phyloP scores from a whole-genome alignment of 1,284 basidiomycete genomes.

The Hymenochaete sp. region DNA sequence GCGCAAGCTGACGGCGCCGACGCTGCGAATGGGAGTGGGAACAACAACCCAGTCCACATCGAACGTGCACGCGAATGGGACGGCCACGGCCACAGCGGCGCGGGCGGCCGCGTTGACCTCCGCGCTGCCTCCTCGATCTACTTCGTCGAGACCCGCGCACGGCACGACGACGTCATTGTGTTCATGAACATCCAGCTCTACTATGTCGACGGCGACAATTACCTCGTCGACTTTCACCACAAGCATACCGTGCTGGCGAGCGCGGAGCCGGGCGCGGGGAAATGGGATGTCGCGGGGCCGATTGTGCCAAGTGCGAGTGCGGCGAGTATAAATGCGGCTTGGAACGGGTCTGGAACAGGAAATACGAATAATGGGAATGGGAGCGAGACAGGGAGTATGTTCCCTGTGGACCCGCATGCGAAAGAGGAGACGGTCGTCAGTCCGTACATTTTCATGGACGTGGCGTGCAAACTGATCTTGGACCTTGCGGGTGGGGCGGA shows the following conservation, averaged over 20 bases:
- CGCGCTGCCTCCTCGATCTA: conserved; percentile 71
- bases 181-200: conserved; percentile 97
- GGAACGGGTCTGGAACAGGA: not conserved
- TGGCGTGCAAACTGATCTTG: conserved; percentile 77
- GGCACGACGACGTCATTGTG: conserved; percentile 87
- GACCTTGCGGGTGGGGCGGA: conserved; percentile 66
- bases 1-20: too few species aligned
- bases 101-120: conserved; percentile 53
- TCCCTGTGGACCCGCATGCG: conserved; percentile 23
- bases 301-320: conserved; percentile 37
- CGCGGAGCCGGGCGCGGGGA: conserved; percentile 51
- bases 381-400: conserved; percentile 39
- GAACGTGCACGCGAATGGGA: conserved; percentile 59
- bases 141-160: conserved; percentile 89
- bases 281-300: conserved; percentile 52
- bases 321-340: too few species aligned
- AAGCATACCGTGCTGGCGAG: conserved; percentile 81
- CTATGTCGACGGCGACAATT: conserved; percentile 92
- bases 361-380: conserved; percentile 30
- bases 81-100: conserved; percentile 38
- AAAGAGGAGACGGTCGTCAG: conserved; percentile 76
- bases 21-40: conserved; percentile 16
- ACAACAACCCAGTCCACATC: conserved; percentile 36
- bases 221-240: conserved; percentile 97
- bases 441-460: conserved; percentile 96